A percentile compares a stretch with the other conserved stretches of the same genome.
Evolutionary conservation across 495 filamentous ascomycete species (phyloP).

Genomic region (Neurospora africana): DNA sequence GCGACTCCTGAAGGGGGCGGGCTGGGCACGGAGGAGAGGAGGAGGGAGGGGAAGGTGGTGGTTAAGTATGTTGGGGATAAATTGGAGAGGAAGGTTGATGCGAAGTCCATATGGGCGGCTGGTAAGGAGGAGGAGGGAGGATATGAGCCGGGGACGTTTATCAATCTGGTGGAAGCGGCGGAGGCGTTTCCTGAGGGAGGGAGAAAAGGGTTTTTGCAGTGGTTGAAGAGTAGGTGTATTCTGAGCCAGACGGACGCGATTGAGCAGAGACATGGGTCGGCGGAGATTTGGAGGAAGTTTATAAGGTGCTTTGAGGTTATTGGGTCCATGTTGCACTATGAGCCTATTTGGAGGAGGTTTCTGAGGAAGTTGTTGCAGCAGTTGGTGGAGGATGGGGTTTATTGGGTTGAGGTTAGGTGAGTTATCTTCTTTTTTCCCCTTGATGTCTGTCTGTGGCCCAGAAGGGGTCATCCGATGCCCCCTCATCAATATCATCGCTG

Average conservation of each 20-base stretch:
- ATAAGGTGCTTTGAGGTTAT: slow-evolving; percentile 57
- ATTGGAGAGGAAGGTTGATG: background rate
- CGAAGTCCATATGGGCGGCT: background rate
- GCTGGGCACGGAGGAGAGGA: slow-evolving; percentile 37
- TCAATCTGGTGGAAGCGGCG: slow-evolving; percentile 55
- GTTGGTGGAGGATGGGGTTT: slow-evolving; percentile 65
- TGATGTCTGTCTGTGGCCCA: background rate
- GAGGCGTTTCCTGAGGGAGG: slow-evolving; percentile 63
- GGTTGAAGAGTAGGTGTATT: slow-evolving; percentile 65
- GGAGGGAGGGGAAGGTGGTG: slow-evolving; percentile 34
- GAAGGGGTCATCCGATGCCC: background rate
- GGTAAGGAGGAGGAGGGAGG: slow-evolving; percentile 1
- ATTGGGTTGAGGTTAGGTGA: slow-evolving; percentile 62
- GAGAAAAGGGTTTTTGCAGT: slow-evolving; percentile 58
- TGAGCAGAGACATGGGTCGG: slow-evolving; percentile 69
- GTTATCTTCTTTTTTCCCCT: slow-evolving; percentile 2
- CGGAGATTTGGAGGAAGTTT: slow-evolving; percentile 75
- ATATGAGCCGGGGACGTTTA: slow-evolving; percentile 45
- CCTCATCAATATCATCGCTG: background rate
- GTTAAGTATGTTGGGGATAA: background rate
- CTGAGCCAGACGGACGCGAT: slow-evolving; percentile 61
- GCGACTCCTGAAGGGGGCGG: slow-evolving; percentile 35
- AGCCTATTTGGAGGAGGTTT: slow-evolving; percentile 78
- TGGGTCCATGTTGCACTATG: slow-evolving; percentile 68
- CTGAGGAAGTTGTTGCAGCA: slow-evolving; percentile 55